phyloP scores from a whole-genome alignment of 2,329 filamentous ascomycete genomes.

The Verticillium klebahnii region DNA sequence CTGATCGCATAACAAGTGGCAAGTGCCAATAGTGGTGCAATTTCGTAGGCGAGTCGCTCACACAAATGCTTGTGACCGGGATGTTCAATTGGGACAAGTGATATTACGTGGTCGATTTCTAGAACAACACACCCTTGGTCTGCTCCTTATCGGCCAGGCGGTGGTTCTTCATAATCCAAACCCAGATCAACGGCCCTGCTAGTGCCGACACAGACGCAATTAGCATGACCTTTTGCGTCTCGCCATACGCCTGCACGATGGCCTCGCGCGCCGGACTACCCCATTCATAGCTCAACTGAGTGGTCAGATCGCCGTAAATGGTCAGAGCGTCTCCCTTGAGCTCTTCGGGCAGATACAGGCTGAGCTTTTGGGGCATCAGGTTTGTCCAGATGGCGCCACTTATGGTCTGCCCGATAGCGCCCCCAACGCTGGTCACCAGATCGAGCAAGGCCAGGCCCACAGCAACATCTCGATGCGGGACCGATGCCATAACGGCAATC shows the following conservation, averaged over 20 bases:
- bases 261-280: constrained; percentile 34
- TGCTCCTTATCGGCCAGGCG: constrained; percentile 7
- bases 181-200: constrained; percentile 3
- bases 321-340: no score
- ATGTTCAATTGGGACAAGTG: no score
- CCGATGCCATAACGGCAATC: constrained; percentile 6
- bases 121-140: constrained; percentile 9
- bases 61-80: no score
- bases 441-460: constrained; percentile 25
- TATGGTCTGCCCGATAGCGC: constrained; percentile 24
- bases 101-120: neutral
- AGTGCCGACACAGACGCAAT: constrained; percentile 17
- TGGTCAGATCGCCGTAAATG: constrained; percentile 14
- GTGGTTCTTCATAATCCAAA: constrained; percentile 9
- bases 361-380: constrained; percentile 16
- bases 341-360: no score
- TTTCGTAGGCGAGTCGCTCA: no score
- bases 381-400: constrained; percentile 28
- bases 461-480: constrained; percentile 25
- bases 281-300: constrained; percentile 25
- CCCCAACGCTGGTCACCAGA: constrained; percentile 24
- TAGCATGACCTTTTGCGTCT: constrained; percentile 37
- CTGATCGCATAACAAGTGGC: no score
- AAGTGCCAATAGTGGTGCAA: no score
- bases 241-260: constrained; percentile 41